Evolutionary conservation across 1,284 basidiomycete genomes (phyloP).

Genomic region (Kwoniella shivajii): DNA sequence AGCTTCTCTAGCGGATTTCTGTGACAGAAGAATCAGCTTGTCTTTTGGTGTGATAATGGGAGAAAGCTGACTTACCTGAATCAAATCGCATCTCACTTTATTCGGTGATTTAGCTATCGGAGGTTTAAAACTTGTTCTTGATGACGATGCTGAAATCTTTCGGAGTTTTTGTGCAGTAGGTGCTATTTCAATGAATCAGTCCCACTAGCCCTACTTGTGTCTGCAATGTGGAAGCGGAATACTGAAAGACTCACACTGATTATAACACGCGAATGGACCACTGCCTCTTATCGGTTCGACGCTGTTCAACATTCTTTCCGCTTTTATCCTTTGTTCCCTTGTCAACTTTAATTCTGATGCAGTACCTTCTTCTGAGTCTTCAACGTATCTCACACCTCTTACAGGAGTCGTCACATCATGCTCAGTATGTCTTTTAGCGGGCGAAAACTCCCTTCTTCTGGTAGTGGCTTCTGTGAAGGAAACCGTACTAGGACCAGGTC

Average conservation of each 20-base stretch:
- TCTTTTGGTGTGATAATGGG: not conserved
- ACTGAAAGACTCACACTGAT: conserved; percentile 20
- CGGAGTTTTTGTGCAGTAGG: conserved; percentile 3
- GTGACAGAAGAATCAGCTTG: not conserved
- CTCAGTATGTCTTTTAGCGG: not conserved
- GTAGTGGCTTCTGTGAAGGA: not conserved
- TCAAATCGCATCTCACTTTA: conserved; percentile 19
- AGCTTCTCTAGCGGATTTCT: conserved; percentile 16
- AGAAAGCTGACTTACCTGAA: conserved; percentile 10
- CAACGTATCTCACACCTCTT: conserved; percentile 14
- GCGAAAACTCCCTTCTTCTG: conserved; percentile 4
- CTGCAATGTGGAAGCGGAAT: not conserved
- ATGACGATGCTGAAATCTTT: conserved; percentile 14
- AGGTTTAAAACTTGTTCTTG: conserved; percentile 13
- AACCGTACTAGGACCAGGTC: conserved; percentile 3
- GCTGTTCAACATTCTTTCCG: conserved; percentile 33
- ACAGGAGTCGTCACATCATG: conserved; percentile 2
- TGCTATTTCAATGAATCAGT: not conserved
- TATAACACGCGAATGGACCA: conserved; percentile 39
- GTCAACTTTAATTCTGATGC: conserved; percentile 16
- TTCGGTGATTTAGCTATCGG: conserved; percentile 17
- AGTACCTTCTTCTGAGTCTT: conserved; percentile 23
- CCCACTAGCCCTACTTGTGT: not conserved
- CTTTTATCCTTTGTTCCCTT: conserved; percentile 29
- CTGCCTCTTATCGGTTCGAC: conserved; percentile 28